These are phyloP conservation scores for Mycena amicta DNA, from an alignment of 768 basidiomycete species.

Conservation along the genomic window DNA sequence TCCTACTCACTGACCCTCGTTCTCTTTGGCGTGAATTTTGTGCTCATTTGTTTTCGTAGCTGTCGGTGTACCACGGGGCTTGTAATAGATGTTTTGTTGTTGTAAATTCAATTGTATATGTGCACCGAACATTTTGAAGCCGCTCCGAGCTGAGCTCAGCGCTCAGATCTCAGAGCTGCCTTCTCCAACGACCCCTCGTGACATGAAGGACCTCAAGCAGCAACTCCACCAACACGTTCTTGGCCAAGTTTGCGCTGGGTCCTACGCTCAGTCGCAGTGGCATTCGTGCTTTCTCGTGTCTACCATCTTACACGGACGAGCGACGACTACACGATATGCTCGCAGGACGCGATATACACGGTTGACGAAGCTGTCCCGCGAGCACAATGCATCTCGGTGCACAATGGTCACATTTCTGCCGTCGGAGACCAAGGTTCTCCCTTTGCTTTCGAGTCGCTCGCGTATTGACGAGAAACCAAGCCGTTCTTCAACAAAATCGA, in stretches of 20 bases:
- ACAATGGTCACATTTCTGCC: conserved; percentile 46
- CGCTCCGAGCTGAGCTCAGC: no score
- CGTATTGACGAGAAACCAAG: neutral
- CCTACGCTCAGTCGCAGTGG: neutral
- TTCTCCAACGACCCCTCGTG: neutral
- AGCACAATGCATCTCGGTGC: conserved; percentile 66
- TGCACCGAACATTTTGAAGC: no score
- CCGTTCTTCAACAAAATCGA: neutral
- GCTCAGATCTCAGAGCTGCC: no score
- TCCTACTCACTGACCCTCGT: conserved; percentile 37
- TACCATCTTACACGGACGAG: conserved; percentile 3
- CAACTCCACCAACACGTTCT: conserved; percentile 7
- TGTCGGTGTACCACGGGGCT: neutral
- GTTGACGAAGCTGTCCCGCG: conserved; percentile 55
- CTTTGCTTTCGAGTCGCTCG: neutral
- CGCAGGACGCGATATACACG: conserved; percentile 61
- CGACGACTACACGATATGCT: conserved; percentile 59
- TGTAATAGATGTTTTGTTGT: neutral
- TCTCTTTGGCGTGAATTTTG: neutral
- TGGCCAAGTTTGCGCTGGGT: conserved; percentile 9
- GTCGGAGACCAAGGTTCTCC: conserved; percentile 51
- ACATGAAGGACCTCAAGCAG: neutral
- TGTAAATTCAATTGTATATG: neutral
- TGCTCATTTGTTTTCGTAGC: neutral
- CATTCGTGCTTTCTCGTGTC: conserved; percentile 9